These are phyloP conservation scores for Aspergillus haitiensis DNA, from an alignment of 495 filamentous ascomycete species.

Conservation along the genomic window DNA sequence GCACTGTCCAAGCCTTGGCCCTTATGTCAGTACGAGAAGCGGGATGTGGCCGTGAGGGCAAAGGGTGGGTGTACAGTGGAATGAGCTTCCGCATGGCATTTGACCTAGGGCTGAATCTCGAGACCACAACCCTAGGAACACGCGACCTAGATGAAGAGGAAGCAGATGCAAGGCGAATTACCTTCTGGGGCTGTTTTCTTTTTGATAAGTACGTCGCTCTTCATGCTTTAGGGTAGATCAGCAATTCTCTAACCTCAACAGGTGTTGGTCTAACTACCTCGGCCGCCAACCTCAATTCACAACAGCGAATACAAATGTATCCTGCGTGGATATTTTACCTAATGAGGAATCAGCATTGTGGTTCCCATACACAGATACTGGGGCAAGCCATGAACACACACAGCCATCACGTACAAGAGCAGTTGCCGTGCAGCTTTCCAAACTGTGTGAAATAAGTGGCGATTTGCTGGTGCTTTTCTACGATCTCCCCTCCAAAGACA, in stretches of 20 bases:
- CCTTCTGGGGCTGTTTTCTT: conserved; percentile 98
- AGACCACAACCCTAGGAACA: conserved; percentile 62
- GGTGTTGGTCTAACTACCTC: conserved; percentile 97
- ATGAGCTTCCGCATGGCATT: conserved; percentile 99
- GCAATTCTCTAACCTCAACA: conserved; percentile 32
- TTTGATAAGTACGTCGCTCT: conserved; percentile 75
- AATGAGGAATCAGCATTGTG: conserved; percentile 81
- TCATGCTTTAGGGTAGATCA: conserved; percentile 6
- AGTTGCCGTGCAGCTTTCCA: conserved; percentile 76
- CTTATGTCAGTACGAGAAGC: conserved; percentile 97
- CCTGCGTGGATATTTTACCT: conserved; percentile 90
- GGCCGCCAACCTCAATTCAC: conserved; percentile 88
- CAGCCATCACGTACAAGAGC: conserved; percentile 85
- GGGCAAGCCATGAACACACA: conserved; percentile 62
- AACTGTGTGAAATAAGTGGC: conserved; percentile 87
- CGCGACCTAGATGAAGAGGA: conserved; percentile 75
- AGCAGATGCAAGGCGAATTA: conserved; percentile 83
- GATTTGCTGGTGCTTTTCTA: conserved; percentile 91
- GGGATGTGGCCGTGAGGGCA: conserved; percentile 90
- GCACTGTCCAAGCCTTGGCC: conserved; percentile 92
- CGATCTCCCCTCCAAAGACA: conserved; percentile 67
- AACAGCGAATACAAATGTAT: conserved; percentile 71
- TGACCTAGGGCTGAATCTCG: conserved; percentile 90
- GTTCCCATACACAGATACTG: conserved; percentile 86
- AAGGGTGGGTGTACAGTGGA: conserved; percentile 96